Base-by-base conservation (phyloP, 2,329 filamentous ascomycete genomes). In the Pestalotiopsis sp. region DNA sequence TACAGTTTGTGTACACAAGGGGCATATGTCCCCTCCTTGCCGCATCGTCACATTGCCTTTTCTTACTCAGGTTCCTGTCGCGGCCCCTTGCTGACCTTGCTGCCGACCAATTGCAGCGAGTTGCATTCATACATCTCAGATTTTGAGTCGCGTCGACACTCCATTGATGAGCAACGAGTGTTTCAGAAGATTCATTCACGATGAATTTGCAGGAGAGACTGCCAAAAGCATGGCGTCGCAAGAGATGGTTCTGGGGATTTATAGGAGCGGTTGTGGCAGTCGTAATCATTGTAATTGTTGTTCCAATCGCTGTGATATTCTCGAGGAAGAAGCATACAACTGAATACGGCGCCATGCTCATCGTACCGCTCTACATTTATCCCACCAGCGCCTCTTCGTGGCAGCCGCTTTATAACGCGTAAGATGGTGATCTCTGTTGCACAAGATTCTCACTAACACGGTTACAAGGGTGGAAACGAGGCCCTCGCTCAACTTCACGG, bases 281-380 rank as follows among this genome's bases (percentile, higher is more conserved):
- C 27, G 31, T 63, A 12, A 63, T 63, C 14, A 63, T 63, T 36
- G 31, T 63, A 25, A 41, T 63, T 36, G 60, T 63, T 41, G 60
- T 63, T 45, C 60, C 60, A 13, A 38, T 63, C 31, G 60, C 60
- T 13, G 60, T 63, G 23, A 41, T 63, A 17, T 45, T 63, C 5
- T 14, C 60, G 13, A 63, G 20, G 23, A 63, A 63, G 23, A 63
- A 63, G 14, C n/a, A 36, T 17, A 23, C 14, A 13, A 38, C 31
- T 17, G 27, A 31, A 20, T 63, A 20, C 60, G 60, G 31, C 23
- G 60, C 60, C 60, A 63, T 39, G 31, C 20, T 63, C 27, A 36
- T 63, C 60, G 60, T 63, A 36, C 60, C 60, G 14, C 60, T 63
- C 14, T 63, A 63, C 60, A 63, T 63, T 23, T 63, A 63, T 20